Conservation (phyloP, 345 rosid genomes). For the Eucalyptus urophylla region DNA sequence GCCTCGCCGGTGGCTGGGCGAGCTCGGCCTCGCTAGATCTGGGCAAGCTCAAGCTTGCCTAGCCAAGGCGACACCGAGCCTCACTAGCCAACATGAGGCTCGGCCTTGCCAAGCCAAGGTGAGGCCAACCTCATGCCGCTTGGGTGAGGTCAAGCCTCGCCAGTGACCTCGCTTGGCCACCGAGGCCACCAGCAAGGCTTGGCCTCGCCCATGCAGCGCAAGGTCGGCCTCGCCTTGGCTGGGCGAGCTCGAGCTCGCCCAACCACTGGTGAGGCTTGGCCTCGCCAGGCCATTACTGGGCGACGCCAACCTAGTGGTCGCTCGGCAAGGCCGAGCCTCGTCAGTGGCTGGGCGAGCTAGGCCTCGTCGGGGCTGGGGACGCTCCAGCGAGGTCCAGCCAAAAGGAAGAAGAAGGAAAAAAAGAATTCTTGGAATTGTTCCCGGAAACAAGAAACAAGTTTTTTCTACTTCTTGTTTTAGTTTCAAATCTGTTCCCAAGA, state of each 20-base stretch:
- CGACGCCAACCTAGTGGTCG: fast-evolving
- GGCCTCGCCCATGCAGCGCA: fast-evolving
- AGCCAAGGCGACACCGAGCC: too few species aligned
- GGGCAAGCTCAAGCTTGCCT: fast-evolving
- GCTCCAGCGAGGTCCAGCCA: fast-evolving
- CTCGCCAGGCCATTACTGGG: fast-evolving
- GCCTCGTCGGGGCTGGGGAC: fast-evolving
- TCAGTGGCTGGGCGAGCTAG: too few species aligned
- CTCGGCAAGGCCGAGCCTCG: too few species aligned
- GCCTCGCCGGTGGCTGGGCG: fast-evolving
- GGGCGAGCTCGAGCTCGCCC: fast-evolving
- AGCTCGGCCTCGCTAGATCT: too few species aligned
- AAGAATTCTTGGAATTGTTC: too few species aligned
- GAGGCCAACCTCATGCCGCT: fast-evolving
- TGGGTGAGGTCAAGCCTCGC: too few species aligned
- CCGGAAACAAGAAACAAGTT: fast-evolving
- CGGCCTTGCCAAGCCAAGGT: too few species aligned
- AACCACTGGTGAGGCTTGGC: fast-evolving
- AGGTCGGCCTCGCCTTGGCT: too few species aligned
- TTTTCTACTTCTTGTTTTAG: too few species aligned
- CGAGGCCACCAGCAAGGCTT: too few species aligned
- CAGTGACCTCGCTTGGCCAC: too few species aligned
- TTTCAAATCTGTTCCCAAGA: fast-evolving
- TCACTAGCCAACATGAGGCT: fast-evolving
- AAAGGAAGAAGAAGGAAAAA: too few species aligned